A percentile compares a stretch with the other conserved stretches of the same genome.
Conservation (phyloP, 1,139 yeast species). For the Kodamaea plutei region DNA sequence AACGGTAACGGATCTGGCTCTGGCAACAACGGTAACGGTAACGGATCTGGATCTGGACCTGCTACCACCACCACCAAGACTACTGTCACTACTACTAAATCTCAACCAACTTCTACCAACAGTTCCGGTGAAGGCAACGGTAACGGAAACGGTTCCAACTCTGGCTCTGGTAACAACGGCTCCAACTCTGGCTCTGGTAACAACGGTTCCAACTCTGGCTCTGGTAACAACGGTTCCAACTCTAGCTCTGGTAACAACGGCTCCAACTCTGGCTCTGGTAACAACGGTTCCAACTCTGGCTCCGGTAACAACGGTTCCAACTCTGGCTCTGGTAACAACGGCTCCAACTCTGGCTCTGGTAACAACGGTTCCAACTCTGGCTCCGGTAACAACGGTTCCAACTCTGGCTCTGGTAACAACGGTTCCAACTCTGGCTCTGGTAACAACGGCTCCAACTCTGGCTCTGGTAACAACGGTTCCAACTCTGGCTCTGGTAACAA, state of each 20-base stretch:
- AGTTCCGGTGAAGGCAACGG: not conserved
- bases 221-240: not conserved
- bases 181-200: not conserved
- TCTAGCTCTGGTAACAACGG: not conserved
- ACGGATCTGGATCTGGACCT: not conserved
- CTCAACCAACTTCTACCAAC: not conserved
- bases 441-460: not conserved
- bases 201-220: no score
- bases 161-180: not conserved
- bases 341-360: not conserved
- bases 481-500: not conserved
- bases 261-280: not conserved
- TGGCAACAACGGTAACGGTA: constrained; percentile 1
- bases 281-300: no score
- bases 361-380: not conserved
- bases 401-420: not conserved
- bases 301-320: not conserved
- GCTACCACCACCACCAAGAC: not conserved
- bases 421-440: not conserved
- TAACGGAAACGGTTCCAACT: not conserved
- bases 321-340: constrained; percentile 1
- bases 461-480: not conserved
- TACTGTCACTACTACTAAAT: not conserved
- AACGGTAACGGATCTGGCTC: not conserved
- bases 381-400: not conserved